Evolutionary conservation across 148 eudicot species (phyloP).

Genomic region (Nepenthes gracilis): DNA sequence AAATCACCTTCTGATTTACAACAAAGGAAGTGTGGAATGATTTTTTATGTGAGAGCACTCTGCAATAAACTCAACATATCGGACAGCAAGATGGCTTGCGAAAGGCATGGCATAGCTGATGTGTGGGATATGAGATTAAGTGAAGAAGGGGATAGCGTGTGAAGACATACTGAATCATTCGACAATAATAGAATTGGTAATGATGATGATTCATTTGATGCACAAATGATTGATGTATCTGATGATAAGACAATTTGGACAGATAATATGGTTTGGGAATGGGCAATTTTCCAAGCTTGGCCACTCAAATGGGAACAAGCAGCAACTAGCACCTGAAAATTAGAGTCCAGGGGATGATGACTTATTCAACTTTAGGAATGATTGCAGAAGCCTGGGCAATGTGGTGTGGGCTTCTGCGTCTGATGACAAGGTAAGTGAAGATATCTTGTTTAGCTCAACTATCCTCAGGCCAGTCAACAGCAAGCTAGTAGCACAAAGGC

Average conservation of each 20-base stretch:
- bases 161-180: slow-evolving; percentile 1
- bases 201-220: slow-evolving; percentile 20
- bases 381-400: slow-evolving; percentile 3
- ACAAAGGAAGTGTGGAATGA: slow-evolving; percentile 35
- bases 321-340: neutral
- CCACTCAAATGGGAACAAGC: neutral
- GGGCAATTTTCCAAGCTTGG: slow-evolving; percentile 3
- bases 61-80: slow-evolving; percentile 5
- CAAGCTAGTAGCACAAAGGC: neutral
- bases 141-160: slow-evolving; percentile 4
- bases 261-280: neutral
- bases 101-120: slow-evolving; percentile 24
- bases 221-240: slow-evolving; percentile 14
- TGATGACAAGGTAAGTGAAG: slow-evolving; percentile 2
- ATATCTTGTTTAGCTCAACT: neutral
- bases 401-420: slow-evolving; percentile 5
- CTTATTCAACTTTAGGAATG: neutral
- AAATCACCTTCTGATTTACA: slow-evolving; percentile 11
- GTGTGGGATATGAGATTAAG: slow-evolving; percentile 33
- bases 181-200: slow-evolving; percentile 5
- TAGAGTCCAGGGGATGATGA: slow-evolving; percentile 1
- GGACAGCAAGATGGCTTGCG: slow-evolving; percentile 10
- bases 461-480: neutral
- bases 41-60: slow-evolving; percentile 19
- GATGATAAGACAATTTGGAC: neutral